These are phyloP conservation scores for Monilinia fructigena DNA, from an alignment of 2,329 filamentous ascomycete genomes.

Conservation along the genomic window DNA sequence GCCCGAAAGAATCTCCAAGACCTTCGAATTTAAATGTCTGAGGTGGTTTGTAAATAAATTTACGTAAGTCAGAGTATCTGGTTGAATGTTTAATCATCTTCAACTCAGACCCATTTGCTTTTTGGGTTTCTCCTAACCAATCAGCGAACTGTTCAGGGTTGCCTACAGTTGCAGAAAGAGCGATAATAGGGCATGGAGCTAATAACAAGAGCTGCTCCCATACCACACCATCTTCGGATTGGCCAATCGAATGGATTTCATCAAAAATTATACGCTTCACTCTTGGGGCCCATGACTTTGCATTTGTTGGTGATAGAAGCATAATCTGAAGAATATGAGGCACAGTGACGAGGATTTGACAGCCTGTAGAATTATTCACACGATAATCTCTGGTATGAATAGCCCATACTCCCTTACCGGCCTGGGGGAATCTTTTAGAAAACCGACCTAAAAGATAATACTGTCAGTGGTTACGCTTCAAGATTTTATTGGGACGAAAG, in stretches of 20 bases:
- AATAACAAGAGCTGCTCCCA: slow-evolving; percentile 78
- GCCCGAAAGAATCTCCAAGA: slow-evolving; percentile 40
- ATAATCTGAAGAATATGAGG: slow-evolving; percentile 79
- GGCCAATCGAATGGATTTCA: slow-evolving; percentile 77
- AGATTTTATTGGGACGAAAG: not conserved
- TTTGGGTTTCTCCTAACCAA: slow-evolving; percentile 67
- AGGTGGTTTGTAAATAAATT: slow-evolving; percentile 63
- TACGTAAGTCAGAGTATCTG: slow-evolving; percentile 75
- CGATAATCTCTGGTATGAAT: slow-evolving; percentile 75
- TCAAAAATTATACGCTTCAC: slow-evolving; percentile 79
- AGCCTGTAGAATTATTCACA: slow-evolving; percentile 70
- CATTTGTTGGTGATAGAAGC: slow-evolving; percentile 65
- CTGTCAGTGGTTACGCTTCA: not conserved
- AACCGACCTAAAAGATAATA: slow-evolving; percentile 49
- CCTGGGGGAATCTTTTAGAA: slow-evolving; percentile 58
- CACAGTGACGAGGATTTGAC: slow-evolving; percentile 75
- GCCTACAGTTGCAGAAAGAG: slow-evolving; percentile 75
- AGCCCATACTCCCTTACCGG: slow-evolving; percentile 70
- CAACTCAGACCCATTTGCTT: slow-evolving; percentile 60
- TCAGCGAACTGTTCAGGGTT: slow-evolving; percentile 68
- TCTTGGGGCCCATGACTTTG: slow-evolving; percentile 63
- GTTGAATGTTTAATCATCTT: slow-evolving; percentile 67
- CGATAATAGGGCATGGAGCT: slow-evolving; percentile 74
- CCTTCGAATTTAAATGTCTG: slow-evolving; percentile 42
- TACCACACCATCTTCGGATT: slow-evolving; percentile 71